phyloP scores from a whole-genome alignment of 345 rosid genomes.

The Rubroshorea leprosula region DNA sequence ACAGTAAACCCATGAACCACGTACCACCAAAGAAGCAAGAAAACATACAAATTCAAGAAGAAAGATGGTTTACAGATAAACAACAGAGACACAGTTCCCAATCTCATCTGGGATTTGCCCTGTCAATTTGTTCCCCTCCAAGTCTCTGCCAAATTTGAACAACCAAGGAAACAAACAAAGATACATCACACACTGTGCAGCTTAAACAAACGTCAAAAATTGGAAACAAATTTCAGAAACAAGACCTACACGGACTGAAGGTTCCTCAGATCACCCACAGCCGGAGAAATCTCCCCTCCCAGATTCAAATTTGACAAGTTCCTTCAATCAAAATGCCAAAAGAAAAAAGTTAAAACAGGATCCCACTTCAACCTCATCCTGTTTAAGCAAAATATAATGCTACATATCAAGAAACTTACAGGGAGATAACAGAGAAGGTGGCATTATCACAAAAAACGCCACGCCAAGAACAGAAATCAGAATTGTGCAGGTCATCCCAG shows the following conservation, averaged over 20 bases:
- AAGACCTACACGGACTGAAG: slow-evolving; percentile 66
- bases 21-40: neutral
- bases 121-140: slow-evolving; percentile 66
- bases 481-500: slow-evolving; percentile 65
- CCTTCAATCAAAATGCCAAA: no score
- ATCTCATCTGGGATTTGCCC: slow-evolving; percentile 96
- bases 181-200: neutral
- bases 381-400: no score
- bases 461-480: slow-evolving; percentile 81
- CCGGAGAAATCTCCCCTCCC: slow-evolving; percentile 88
- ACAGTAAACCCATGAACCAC: no score
- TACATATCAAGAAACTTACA: slow-evolving; percentile 46
- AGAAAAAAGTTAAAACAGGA: no score
- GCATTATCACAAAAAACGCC: slow-evolving; percentile 75
- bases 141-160: slow-evolving; percentile 46
- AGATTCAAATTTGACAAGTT: slow-evolving; percentile 70
- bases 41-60: neutral
- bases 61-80: slow-evolving; percentile 39
- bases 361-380: no score
- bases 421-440: slow-evolving; percentile 53
- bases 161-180: no score
- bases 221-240: no score
- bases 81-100: slow-evolving; percentile 72
- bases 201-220: neutral
- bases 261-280: slow-evolving; percentile 67